Conservation (phyloP, 306 rosid species). For the Quercus ilex region DNA sequence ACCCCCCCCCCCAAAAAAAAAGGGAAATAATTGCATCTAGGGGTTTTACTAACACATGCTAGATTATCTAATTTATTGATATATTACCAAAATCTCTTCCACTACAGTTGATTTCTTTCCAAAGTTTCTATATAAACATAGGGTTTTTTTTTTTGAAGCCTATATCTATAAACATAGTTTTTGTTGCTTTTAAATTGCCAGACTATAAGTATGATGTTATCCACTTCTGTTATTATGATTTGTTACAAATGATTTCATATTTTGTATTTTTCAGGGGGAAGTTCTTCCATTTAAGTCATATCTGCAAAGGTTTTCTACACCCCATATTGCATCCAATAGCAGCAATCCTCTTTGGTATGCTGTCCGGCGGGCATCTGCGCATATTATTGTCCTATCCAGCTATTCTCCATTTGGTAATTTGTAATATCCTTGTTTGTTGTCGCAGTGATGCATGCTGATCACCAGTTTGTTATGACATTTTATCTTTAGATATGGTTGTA, state of each 20-base stretch:
- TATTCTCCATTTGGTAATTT: conserved; percentile 85
- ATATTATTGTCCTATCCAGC: conserved; percentile 83
- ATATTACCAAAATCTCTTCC: too few species aligned
- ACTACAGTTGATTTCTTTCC: neutral
- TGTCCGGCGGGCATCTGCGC: conserved; percentile 91
- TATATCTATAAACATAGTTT: too few species aligned
- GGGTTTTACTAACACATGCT: too few species aligned
- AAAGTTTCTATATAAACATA: neutral
- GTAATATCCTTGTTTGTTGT: conserved; percentile 15
- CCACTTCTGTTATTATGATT: neutral
- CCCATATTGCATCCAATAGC: conserved; percentile 75
- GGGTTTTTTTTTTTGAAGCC: too few species aligned
- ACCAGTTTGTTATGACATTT: neutral
- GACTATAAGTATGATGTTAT: neutral
- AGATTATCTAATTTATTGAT: too few species aligned
- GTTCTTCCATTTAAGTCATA: conserved; percentile 74
- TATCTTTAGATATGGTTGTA: neutral
- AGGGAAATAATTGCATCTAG: too few species aligned
- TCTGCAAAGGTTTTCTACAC: conserved; percentile 75
- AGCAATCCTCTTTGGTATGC: conserved; percentile 96
- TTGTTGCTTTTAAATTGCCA: neutral
- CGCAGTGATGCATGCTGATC: conserved; percentile 6
- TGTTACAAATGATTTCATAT: conserved; percentile 1
- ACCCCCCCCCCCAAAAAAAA: too few species aligned
- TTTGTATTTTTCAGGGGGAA: conserved; percentile 57